Evolutionary conservation across 257 asterid genomes (phyloP).

Genomic region (Echites panduratus): DNA sequence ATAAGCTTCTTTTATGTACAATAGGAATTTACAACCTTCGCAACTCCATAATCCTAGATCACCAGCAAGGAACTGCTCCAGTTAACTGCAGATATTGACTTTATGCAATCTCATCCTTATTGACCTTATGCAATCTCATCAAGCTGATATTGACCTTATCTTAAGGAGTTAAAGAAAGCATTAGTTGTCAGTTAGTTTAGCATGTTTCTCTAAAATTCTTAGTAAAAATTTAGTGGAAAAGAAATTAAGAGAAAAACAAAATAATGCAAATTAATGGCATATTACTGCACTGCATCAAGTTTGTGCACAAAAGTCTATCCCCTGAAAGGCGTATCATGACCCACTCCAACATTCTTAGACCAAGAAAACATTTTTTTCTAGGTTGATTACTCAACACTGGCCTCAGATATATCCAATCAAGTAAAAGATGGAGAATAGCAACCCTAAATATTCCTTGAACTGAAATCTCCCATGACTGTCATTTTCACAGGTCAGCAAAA

Average conservation of each 20-base stretch:
- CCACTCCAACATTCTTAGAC: background rate
- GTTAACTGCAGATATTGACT: background rate
- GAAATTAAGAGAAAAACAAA: background rate
- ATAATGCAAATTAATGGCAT: background rate
- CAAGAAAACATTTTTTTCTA: background rate
- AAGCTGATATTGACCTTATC: background rate
- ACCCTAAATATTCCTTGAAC: background rate
- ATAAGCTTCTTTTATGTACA: too few relatives aligned
- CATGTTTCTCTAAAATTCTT: background rate
- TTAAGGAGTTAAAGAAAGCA: background rate
- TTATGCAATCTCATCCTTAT: background rate
- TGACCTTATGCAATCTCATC: background rate
- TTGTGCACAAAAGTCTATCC: background rate
- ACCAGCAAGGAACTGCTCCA: background rate
- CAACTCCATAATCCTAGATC: background rate
- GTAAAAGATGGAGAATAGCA: background rate
- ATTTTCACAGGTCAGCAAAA: background rate
- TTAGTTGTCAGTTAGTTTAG: background rate
- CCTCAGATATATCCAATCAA: background rate
- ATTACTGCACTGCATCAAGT: background rate
- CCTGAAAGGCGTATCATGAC: background rate
- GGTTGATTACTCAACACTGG: background rate
- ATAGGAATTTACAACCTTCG: background rate
- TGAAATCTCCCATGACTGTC: background rate
- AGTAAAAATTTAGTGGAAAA: background rate